Base-by-base conservation (phyloP, 108 stramenopile species). In the Pelagomonas calceolata region DNA sequence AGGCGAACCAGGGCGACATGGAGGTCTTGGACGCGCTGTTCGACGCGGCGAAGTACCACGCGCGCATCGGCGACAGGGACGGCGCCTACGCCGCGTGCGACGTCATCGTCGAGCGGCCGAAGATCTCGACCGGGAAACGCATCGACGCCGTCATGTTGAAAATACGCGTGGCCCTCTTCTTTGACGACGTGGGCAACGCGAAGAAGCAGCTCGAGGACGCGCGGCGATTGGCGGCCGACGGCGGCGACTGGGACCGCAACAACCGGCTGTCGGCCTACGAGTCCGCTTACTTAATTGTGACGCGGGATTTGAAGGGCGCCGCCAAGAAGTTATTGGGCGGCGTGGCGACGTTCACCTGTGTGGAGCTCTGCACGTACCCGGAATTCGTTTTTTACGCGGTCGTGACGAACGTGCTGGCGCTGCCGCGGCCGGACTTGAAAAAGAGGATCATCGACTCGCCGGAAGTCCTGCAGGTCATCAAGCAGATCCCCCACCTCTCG, bases 171-270 rank as follows among this genome's bases (percentile, higher is more conserved):
- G 82, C 81, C 32, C 85, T 92, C 68, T 96, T 98, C 75, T 85
- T 85, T 79, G 81, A 84, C 33, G 89, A 94, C 75, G 70, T 70
- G 12, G 80, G 78, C 18, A 80, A 74, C 72, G 75, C 68, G 31
- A 87, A 86, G 73, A 81, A 76, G 32, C 84, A 85, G 31, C 80
- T 84, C 36, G 89, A 32, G 18, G 66, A 82, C 84, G 89, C 91
- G 14, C 68, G 85, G 71, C 87, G 87, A 78, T 68, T 92, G 43
- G 90, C 87, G 37, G 92, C 88, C 31, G 84, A 82, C 64, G 95
- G 96, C 31, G 95, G 95, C 32, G 98, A 99, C 80, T 99, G 98
- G 98, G 98, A 99, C 78, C 87, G 96, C 46, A 93, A 95, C 68
- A 99, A 99, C 84, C 94, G 98, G 35, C 85, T 95, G 72, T 90